Evolutionary conservation across 805 yeast genomes (phyloP).

Genomic region (Kregervanrija pseudodelftensis): DNA sequence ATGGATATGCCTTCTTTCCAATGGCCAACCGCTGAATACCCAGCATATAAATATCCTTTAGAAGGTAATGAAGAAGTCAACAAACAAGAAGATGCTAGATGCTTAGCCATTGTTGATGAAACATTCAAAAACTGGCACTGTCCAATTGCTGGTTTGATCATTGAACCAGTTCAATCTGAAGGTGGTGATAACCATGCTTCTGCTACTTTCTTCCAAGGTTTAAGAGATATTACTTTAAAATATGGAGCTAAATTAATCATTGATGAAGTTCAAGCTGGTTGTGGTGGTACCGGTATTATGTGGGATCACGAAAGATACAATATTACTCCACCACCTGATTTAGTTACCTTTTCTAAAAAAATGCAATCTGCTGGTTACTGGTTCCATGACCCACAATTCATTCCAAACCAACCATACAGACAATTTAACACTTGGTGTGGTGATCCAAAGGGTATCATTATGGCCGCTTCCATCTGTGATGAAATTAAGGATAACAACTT

Average conservation of each 20-base stretch:
- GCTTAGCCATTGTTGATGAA: constrained; percentile 69
- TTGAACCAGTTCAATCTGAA: constrained; percentile 89
- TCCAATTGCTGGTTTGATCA: constrained; percentile 83
- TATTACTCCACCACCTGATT: constrained; percentile 68
- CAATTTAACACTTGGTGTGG: constrained; percentile 95
- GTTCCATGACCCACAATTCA: constrained; percentile 65
- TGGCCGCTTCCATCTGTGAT: constrained; percentile 65
- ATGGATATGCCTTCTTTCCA: constrained; percentile 87
- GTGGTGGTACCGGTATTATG: constrained; percentile 78
- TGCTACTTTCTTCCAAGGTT: constrained; percentile 69
- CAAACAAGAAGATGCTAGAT: constrained; percentile 71
- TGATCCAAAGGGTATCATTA: constrained; percentile 73
- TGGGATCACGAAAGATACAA: constrained; percentile 90
- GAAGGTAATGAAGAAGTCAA: constrained; percentile 82
- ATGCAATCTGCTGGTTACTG: constrained; percentile 86
- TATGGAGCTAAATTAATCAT: constrained; percentile 66
- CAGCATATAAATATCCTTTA: constrained; percentile 64
- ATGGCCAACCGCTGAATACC: constrained; percentile 96
- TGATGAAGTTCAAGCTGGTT: constrained; percentile 88
- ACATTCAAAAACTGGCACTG: constrained; percentile 57
- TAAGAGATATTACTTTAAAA: constrained; percentile 67
- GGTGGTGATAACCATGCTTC: constrained; percentile 91
- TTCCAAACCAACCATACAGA: constrained; percentile 75
- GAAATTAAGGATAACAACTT: constrained; percentile 59
- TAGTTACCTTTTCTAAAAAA: constrained; percentile 82